Evolutionary conservation across 805 yeast species (phyloP).

Genomic region (Wickerhamomyces pijperi): DNA sequence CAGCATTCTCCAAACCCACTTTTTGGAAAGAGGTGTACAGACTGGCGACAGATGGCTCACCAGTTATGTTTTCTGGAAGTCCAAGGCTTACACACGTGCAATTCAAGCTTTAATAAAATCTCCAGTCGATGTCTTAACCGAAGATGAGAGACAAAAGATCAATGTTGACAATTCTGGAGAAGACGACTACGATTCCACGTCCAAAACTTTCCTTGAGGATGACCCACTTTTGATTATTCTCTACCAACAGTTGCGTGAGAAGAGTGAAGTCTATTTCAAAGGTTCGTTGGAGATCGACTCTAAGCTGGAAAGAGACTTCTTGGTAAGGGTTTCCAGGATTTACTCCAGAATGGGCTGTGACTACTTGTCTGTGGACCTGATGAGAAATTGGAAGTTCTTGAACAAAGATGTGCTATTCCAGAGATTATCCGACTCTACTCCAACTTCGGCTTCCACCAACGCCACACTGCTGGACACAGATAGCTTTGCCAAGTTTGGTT

Average conservation of each 20-base stretch:
- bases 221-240: slow-evolving; percentile 75
- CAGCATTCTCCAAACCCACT: slow-evolving; percentile 33
- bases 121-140: slow-evolving; percentile 29
- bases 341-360: slow-evolving; percentile 91
- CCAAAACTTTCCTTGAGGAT: slow-evolving; percentile 43
- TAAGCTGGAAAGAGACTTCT: slow-evolving; percentile 45
- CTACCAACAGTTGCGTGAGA: slow-evolving; percentile 48
- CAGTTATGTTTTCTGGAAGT: slow-evolving; percentile 71
- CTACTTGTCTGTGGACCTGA: slow-evolving; percentile 50
- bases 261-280: slow-evolving; percentile 34
- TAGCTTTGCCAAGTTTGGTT: slow-evolving; percentile 15
- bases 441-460: slow-evolving; percentile 1
- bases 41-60: slow-evolving; percentile 72
- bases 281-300: slow-evolving; percentile 35
- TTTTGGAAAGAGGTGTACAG: slow-evolving; percentile 46
- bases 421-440: no score
- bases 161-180: slow-evolving; percentile 8
- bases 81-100: slow-evolving; percentile 36
- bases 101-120: slow-evolving; percentile 56
- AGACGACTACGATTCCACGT: slow-evolving; percentile 3
- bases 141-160: slow-evolving; percentile 18
- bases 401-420: slow-evolving; percentile 9
- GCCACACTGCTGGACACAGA: no score
- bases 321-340: slow-evolving; percentile 51
- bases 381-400: slow-evolving; percentile 58